A percentile compares a stretch with the other conserved stretches of the same genome.
These are phyloP conservation scores for Aristolochia fimbriata DNA, from an alignment of 164 flowering plant genomes.

Conservation along the genomic window DNA sequence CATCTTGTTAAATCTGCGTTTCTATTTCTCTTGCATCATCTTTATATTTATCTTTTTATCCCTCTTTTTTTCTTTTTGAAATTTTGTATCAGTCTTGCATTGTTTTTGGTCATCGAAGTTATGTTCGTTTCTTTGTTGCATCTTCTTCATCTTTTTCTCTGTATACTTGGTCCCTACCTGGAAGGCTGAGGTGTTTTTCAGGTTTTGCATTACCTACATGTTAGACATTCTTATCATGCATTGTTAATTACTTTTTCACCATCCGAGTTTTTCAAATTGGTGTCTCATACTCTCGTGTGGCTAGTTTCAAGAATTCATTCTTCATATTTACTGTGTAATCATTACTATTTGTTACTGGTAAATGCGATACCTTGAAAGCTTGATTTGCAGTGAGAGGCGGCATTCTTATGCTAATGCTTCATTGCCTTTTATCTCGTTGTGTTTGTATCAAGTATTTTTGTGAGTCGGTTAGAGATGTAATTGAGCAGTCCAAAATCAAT, in stretches of 20 bases:
- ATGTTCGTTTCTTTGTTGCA: neutral
- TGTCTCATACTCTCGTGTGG: neutral
- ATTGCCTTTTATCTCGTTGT: neutral
- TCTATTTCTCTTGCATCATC: neutral
- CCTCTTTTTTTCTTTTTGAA: neutral
- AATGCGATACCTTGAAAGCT: neutral
- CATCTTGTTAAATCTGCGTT: neutral
- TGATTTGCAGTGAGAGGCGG: neutral
- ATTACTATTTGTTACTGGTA: neutral
- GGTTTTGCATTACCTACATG: neutral
- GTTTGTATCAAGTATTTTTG: too few relatives aligned
- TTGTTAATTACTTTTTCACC: neutral
- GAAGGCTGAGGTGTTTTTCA: constrained; percentile 1
- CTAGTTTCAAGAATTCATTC: neutral
- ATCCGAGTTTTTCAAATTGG: neutral
- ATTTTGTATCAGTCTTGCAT: constrained; percentile 8
- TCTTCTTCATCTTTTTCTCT: constrained; percentile 5
- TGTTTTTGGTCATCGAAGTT: constrained; percentile 3
- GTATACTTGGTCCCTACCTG: constrained; percentile 5
- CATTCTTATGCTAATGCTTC: neutral
- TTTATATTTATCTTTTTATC: neutral
- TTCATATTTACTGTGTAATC: neutral
- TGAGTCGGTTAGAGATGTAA: too few relatives aligned
- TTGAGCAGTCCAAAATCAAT: too few relatives aligned
- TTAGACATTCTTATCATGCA: neutral